phyloP scores from a whole-genome alignment of 2,329 filamentous ascomycete genomes.

The Ascochyta pisi region DNA sequence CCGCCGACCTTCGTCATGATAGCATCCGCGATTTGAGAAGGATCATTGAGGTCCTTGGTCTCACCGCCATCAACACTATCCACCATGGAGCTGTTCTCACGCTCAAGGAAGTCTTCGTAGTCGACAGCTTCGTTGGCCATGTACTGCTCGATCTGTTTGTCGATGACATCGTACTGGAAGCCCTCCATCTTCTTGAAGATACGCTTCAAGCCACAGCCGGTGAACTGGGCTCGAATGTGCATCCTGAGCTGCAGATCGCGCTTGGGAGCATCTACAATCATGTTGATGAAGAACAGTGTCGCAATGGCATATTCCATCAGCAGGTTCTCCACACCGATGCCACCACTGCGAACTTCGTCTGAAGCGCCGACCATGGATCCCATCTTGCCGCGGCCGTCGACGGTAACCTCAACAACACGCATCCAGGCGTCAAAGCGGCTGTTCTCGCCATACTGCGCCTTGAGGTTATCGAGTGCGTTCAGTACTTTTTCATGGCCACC shows the following conservation, averaged over 20 bases:
- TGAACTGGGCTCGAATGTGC: slow-evolving; percentile 95
- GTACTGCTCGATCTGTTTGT: slow-evolving; percentile 97
- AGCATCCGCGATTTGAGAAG: slow-evolving; percentile 89
- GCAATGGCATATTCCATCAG: slow-evolving; percentile 99
- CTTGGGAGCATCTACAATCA: slow-evolving; percentile 91
- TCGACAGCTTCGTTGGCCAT: slow-evolving; percentile 95
- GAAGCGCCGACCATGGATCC: slow-evolving; percentile 95
- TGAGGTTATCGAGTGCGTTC: slow-evolving; percentile 90
- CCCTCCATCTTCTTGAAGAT: slow-evolving; percentile 96
- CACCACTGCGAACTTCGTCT: slow-evolving; percentile 93
- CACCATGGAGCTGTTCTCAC: slow-evolving; percentile 87
- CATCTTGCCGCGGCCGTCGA: slow-evolving; percentile 98
- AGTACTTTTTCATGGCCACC: slow-evolving; percentile 93
- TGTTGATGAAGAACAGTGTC: slow-evolving; percentile 93
- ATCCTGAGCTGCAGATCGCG: slow-evolving; percentile 88
- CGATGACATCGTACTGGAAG: slow-evolving; percentile 97
- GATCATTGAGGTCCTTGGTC: slow-evolving; percentile 90
- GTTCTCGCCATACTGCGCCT: slow-evolving; percentile 86
- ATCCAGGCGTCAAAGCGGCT: slow-evolving; percentile 98
- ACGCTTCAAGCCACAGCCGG: slow-evolving; percentile 91
- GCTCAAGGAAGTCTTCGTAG: slow-evolving; percentile 95
- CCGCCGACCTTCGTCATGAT: slow-evolving; percentile 86
- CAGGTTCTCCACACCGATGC: slow-evolving; percentile 97
- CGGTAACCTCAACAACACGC: slow-evolving; percentile 95
- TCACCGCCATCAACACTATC: slow-evolving; percentile 85